Conservation (phyloP, 768 basidiomycete species). For the Lactarius psammicola region DNA sequence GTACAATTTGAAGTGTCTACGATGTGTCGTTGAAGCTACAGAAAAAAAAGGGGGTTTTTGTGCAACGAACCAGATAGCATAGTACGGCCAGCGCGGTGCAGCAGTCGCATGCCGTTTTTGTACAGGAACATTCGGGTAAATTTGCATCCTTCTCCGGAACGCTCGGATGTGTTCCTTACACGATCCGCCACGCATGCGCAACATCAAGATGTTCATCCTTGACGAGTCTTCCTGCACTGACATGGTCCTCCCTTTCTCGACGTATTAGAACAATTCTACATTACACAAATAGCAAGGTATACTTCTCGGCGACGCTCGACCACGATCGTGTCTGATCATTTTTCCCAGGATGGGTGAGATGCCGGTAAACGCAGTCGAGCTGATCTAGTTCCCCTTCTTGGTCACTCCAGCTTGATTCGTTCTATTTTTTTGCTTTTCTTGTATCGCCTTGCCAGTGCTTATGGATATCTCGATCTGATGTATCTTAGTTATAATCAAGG, state of each 20-base stretch:
- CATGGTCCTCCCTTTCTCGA: not conserved
- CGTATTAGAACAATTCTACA: constrained; percentile 86
- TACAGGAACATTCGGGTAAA: too few relatives aligned
- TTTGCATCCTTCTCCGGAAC: too few relatives aligned
- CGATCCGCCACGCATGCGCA: constrained; percentile 96
- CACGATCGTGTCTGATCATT: constrained; percentile 31
- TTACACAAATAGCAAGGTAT: constrained; percentile 79
- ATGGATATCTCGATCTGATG: constrained; percentile 6
- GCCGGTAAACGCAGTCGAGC: constrained; percentile 97
- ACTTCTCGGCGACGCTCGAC: not conserved
- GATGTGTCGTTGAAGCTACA: too few relatives aligned
- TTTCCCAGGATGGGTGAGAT: constrained; percentile 88
- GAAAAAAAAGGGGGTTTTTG: too few relatives aligned
- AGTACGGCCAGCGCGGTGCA: too few relatives aligned
- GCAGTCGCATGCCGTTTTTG: too few relatives aligned
- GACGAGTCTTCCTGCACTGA: constrained; percentile 51
- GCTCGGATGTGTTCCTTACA: constrained; percentile 99
- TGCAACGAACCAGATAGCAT: too few relatives aligned
- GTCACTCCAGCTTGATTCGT: not conserved
- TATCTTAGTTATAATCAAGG: constrained; percentile 20
- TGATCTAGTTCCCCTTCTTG: constrained; percentile 60
- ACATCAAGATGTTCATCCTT: constrained; percentile 96
- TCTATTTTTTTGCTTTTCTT: constrained; percentile 6
- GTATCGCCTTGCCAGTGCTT: constrained; percentile 17
- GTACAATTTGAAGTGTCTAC: too few relatives aligned